Evolutionary conservation across 2,329 filamentous ascomycete genomes (phyloP).

Genomic region (Alternaria incomplexa): DNA sequence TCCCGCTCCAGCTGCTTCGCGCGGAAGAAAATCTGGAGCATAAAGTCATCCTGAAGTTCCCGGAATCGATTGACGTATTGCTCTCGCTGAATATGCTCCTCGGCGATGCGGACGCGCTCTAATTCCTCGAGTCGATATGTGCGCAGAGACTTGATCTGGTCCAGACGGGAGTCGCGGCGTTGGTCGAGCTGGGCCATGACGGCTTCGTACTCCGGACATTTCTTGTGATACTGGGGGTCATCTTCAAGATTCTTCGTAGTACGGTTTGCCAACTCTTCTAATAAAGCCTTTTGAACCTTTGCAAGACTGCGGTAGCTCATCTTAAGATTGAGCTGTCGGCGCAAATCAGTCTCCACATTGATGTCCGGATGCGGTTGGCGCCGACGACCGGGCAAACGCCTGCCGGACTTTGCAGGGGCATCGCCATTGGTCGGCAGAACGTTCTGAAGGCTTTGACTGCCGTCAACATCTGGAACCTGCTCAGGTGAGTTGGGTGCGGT

Average conservation of each 20-base stretch:
- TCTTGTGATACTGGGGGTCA: slow-evolving; percentile 60
- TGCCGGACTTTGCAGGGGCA: slow-evolving; percentile 43
- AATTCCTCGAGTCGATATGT: slow-evolving; percentile 47
- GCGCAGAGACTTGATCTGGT: slow-evolving; percentile 47
- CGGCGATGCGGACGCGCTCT: slow-evolving; percentile 41
- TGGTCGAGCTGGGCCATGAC: slow-evolving; percentile 61
- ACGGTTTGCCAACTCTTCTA: slow-evolving; percentile 69
- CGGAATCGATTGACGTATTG: slow-evolving; percentile 46
- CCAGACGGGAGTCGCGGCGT: slow-evolving; percentile 51
- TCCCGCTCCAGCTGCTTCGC: slow-evolving; percentile 48
- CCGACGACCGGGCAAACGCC: slow-evolving; percentile 51
- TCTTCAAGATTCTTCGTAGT: slow-evolving; percentile 64
- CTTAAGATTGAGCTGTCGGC: slow-evolving; percentile 70
- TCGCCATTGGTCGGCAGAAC: slow-evolving; percentile 46
- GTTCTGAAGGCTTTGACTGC: slow-evolving; percentile 41
- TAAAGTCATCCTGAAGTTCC: slow-evolving; percentile 40
- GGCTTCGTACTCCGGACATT: slow-evolving; percentile 60
- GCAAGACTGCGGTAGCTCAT: slow-evolving; percentile 68
- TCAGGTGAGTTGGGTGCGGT: slow-evolving; percentile 46
- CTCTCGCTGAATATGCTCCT: slow-evolving; percentile 41
- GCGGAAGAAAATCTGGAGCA: slow-evolving; percentile 48
- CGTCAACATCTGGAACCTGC: slow-evolving; percentile 41
- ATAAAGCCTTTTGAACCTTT: slow-evolving; percentile 66
- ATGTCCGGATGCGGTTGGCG: slow-evolving; percentile 55
- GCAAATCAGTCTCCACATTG: slow-evolving; percentile 55